These are phyloP conservation scores for Penicillium coprophilum DNA, from an alignment of 495 filamentous ascomycete species.

Conservation along the genomic window DNA sequence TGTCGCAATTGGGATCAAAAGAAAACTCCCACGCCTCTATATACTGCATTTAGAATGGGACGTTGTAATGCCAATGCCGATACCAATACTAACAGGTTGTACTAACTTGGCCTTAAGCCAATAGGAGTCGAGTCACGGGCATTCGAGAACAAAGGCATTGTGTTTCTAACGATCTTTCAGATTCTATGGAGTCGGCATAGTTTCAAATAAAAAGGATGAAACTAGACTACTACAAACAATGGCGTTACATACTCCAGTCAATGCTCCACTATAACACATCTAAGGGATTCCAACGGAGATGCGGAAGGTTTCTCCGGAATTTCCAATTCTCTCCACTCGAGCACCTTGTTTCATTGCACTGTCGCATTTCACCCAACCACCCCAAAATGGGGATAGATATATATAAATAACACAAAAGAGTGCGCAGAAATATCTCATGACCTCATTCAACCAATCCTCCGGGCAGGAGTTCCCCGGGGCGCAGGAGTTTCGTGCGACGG, in stretches of 20 bases:
- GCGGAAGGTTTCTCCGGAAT: slow-evolving; percentile 28
- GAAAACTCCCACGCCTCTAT: background rate
- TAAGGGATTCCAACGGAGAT: slow-evolving; percentile 19
- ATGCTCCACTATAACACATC: slow-evolving; percentile 2
- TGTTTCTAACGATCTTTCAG: background rate
- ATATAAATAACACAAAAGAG: background rate
- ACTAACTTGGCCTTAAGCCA: background rate
- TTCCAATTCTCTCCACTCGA: slow-evolving; percentile 11
- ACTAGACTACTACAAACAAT: background rate
- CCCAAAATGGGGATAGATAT: slow-evolving; percentile 1
- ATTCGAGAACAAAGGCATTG: background rate
- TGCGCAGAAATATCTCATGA: slow-evolving; percentile 13
- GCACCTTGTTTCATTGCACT: slow-evolving; percentile 11
- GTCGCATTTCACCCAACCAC: background rate
- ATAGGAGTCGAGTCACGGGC: background rate
- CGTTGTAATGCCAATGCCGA: no score
- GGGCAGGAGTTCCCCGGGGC: slow-evolving; percentile 20
- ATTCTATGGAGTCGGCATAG: background rate
- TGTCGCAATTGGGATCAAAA: background rate
- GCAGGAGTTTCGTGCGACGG: slow-evolving; percentile 20
- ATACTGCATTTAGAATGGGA: no score
- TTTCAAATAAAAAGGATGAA: background rate
- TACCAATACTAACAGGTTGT: no score
- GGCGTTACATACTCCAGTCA: background rate
- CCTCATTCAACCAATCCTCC: slow-evolving; percentile 18